These are phyloP conservation scores for Penicillium sp. DNA, from an alignment of 2,329 filamentous ascomycete species.

Conservation along the genomic window DNA sequence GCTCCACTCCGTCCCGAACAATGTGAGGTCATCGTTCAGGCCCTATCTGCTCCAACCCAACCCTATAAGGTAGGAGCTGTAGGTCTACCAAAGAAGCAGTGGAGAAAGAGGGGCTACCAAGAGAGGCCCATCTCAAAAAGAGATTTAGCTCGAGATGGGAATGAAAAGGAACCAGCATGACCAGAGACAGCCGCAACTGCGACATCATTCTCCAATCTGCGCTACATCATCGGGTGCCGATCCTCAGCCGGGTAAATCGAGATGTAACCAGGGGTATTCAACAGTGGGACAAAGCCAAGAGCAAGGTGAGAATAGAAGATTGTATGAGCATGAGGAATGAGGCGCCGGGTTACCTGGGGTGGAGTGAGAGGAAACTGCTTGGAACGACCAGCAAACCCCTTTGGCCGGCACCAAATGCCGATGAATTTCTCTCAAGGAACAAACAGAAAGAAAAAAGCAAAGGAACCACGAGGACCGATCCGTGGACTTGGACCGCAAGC, in stretches of 20 bases:
- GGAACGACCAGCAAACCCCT: too few species aligned
- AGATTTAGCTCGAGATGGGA: neutral
- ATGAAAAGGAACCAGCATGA: neutral
- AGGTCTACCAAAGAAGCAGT: conserved; percentile 1
- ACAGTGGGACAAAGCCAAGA: neutral
- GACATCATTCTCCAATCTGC: conserved; percentile 14
- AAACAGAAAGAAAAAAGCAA: neutral
- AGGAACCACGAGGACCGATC: neutral
- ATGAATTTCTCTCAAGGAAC: neutral
- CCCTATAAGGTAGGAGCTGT: conserved; percentile 3
- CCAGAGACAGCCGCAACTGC: conserved; percentile 7
- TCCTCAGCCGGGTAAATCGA: conserved; percentile 6
- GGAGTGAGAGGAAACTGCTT: too few species aligned
- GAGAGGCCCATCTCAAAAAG: neutral
- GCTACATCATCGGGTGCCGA: conserved; percentile 21
- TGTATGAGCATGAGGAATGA: neutral
- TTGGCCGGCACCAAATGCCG: neutral
- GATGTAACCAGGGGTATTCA: neutral
- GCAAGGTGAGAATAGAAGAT: neutral
- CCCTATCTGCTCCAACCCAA: neutral
- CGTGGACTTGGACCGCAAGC: conserved; percentile 11
- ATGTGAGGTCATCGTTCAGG: conserved; percentile 4
- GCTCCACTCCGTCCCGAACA: neutral
- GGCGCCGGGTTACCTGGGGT: too few species aligned
- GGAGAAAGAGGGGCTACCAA: neutral